Conservation (phyloP, 1,284 basidiomycete genomes). For the Boletus mariae region DNA sequence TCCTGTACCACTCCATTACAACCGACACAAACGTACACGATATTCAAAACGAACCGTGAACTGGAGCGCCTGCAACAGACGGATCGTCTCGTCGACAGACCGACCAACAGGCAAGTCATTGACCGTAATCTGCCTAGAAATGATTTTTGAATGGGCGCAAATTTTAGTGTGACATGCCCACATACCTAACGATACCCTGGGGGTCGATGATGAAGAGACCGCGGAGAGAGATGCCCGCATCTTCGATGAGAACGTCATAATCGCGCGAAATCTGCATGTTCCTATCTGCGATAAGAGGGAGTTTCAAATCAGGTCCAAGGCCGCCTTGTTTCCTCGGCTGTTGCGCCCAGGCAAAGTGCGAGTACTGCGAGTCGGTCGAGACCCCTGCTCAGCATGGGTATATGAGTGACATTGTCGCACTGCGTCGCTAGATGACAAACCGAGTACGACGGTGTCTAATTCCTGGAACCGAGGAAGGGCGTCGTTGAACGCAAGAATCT, state of each 20-base stretch:
- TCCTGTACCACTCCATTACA: slow-evolving; percentile 46
- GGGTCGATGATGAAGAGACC: slow-evolving; percentile 90
- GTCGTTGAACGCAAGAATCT: slow-evolving; percentile 90
- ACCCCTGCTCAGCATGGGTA: slow-evolving; percentile 42
- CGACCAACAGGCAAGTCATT: slow-evolving; percentile 90
- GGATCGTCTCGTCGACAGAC: slow-evolving; percentile 86
- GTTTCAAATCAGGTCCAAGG: slow-evolving; percentile 80
- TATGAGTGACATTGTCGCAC: background rate
- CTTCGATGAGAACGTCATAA: slow-evolving; percentile 84
- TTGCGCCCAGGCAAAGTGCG: slow-evolving; percentile 84
- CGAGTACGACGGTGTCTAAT: slow-evolving; percentile 73
- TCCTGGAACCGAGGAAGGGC: slow-evolving; percentile 71
- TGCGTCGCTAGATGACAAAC: slow-evolving; percentile 35
- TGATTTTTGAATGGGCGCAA: background rate
- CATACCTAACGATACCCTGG: slow-evolving; percentile 70
- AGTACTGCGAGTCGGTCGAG: slow-evolving; percentile 87
- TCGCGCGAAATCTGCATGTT: slow-evolving; percentile 67
- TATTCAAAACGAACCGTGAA: slow-evolving; percentile 56
- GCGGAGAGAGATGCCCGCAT: slow-evolving; percentile 80
- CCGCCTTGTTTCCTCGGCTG: slow-evolving; percentile 81
- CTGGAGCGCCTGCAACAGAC: slow-evolving; percentile 89
- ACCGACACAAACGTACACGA: background rate
- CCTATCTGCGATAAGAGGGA: slow-evolving; percentile 74
- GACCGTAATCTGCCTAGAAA: slow-evolving; percentile 70
- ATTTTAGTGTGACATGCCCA: background rate